Base-by-base conservation (phyloP, 352 stramenopile species). In the Phytopythium oedochilum region DNA sequence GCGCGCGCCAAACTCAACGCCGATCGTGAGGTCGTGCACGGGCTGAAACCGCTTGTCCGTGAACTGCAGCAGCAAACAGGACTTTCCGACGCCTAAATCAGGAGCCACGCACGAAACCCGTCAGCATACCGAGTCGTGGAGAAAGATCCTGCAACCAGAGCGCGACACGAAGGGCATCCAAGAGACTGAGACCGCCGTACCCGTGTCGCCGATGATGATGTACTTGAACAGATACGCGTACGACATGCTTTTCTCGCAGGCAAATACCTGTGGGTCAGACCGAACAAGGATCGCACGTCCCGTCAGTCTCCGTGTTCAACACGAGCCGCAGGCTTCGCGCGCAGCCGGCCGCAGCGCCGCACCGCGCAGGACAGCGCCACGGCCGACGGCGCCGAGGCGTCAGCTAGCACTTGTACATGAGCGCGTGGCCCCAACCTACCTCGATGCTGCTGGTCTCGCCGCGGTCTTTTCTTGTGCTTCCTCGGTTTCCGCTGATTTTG, bases 1-100 rank as follows among this genome's bases (percentile, higher is more conserved):
- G 43, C 97, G 91, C 15, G 97, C 97, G 52, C 97, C 97, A 67
- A 99, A 99, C 83, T 99, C 98, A 25, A 98, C 95, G 34, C 96
- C 98, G 65, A 99, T 99, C 10, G 98, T 99, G 45, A 99, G 83
- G 65, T 99, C 97, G 66, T 99, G 82, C 35, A 99, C 97, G 0
- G 96, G 97, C 71, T 99, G 97, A 78, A 99, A 99, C 50, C 97
- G 88, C 79, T 99, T 99, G 84, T 99, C 97, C 47, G 97, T 99
- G 83, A 99, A 99, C 78, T 99, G 97, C 59, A 99, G 82, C 42
- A 99, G 78, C 65, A 99, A 86, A 75, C 97, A 99, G 46, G 96
- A 99, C 83, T 99, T 99, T 32, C 98, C 98, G 18, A 99, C 97
- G 50, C 97, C 97, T 98, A 58, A 8, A n/a, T 18, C 32, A 53